Conservation (phyloP, 352 stramenopile species). For the Globisporangium cederbergense region DNA sequence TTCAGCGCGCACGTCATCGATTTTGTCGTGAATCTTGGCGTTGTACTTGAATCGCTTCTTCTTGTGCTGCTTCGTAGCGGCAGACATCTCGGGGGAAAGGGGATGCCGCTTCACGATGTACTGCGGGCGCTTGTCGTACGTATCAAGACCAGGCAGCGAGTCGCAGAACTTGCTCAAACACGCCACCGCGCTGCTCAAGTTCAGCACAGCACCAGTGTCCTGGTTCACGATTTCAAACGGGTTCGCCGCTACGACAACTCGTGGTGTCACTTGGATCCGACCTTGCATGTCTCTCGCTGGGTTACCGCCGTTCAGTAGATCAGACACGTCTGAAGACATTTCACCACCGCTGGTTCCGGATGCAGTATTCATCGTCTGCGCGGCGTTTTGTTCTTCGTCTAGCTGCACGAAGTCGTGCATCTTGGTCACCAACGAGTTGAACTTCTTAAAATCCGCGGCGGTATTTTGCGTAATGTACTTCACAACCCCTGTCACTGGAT, state of each 20-base stretch:
- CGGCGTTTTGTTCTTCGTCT: slow-evolving; percentile 33
- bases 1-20: slow-evolving; percentile 56
- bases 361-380: not conserved
- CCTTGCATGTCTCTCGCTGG: slow-evolving; percentile 7
- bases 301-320: slow-evolving; percentile 1
- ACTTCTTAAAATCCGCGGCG: slow-evolving; percentile 46
- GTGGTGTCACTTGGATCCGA: slow-evolving; percentile 15
- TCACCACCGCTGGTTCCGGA: not conserved
- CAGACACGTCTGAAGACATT: slow-evolving; percentile 8
- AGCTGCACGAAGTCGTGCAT: slow-evolving; percentile 54
- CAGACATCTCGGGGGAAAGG: slow-evolving; percentile 40
- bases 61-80: slow-evolving; percentile 48
- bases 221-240: slow-evolving; percentile 54
- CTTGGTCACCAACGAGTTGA: slow-evolving; percentile 50
- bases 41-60: slow-evolving; percentile 85
- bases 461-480: slow-evolving; percentile 67
- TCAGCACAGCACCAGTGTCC: slow-evolving; percentile 65
- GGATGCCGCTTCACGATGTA: slow-evolving; percentile 75
- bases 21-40: slow-evolving; percentile 72
- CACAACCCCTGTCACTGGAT: slow-evolving; percentile 37
- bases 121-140: slow-evolving; percentile 73
- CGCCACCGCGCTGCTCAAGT: slow-evolving; percentile 55
- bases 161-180: slow-evolving; percentile 80
- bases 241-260: slow-evolving; percentile 9
- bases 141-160: slow-evolving; percentile 75